Base-by-base conservation (phyloP, 768 basidiomycete species). In the Ramaria sp. region DNA sequence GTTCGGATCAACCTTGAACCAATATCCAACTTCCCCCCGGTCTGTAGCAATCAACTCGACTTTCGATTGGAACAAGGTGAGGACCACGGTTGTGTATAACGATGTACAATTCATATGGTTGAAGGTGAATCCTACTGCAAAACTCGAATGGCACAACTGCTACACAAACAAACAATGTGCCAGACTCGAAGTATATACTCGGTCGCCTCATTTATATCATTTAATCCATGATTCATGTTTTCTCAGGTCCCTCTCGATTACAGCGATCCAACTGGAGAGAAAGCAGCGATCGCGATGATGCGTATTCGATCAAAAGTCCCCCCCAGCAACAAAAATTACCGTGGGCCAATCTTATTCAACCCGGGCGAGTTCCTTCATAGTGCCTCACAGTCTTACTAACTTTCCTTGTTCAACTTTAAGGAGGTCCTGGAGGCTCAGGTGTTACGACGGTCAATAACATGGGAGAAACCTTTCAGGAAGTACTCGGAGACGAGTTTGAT, bases 341-440 rank as follows among this genome's bases (percentile, higher is more conserved):
- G 68, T 27, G 76, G 76, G 0, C 74, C 74, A 0, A 63, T 76
- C 15, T 60, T 77, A 3, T 65, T 73, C 59, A 76, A 76, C 51
- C 75, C 74, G 1, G 60, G 56, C 39, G 5, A 41, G 20, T n/a
- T 4, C 9, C 2, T 24, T 47, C 28, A 32, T 22, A 13, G n/a
- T 32, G 8, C 10, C 24, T 24, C 24, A 37, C n/a, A 2, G 8
- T 10, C 32, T 9, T 27, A 27, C 15, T 38, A 7, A n/a, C 38
- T 5, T 38, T 34, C 27, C n/a, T 10, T 25, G 15, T 22, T 39
- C 37, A 18, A n/a, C 28, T 28, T 5, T 9, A 0, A 73, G 60
- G 75, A 15, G 75, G 76, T 0, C 76, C 75, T 1, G 76, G 75
- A 5, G 71, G 69, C 1, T 72, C 71, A 53, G 74, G 76, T 2